Conservation (phyloP, 192 early-diverging fungal genomes). For the Rhizoclosmatium globosum region DNA sequence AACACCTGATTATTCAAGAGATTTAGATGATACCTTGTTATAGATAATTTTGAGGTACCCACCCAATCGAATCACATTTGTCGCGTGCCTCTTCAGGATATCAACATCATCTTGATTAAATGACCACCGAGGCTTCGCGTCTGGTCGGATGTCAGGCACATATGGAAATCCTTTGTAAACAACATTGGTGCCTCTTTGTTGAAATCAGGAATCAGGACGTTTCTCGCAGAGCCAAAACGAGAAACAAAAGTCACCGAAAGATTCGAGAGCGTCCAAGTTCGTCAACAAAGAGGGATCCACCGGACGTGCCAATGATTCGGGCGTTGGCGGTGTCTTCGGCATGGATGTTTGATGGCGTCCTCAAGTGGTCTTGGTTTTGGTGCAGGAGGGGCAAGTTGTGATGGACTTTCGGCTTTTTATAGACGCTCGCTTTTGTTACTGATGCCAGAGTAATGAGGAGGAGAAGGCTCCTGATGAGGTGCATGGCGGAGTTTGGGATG, state of each 20-base stretch:
- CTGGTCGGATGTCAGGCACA: conserved; percentile 24
- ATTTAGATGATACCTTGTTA: background rate
- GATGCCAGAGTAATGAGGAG: background rate
- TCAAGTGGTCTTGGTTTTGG: background rate
- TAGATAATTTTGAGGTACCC: background rate
- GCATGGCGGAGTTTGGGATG: background rate
- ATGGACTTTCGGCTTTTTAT: background rate
- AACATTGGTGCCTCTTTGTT: conserved; percentile 34
- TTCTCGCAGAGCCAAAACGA: background rate
- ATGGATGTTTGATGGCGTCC: background rate
- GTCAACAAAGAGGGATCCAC: conserved; percentile 28
- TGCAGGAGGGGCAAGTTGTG: background rate
- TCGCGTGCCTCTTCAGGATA: conserved; percentile 23
- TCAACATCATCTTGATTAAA: conserved; percentile 34
- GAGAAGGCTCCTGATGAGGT: background rate
- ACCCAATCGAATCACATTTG: conserved; percentile 39
- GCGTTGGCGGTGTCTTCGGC: background rate
- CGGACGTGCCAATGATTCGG: conserved; percentile 9
- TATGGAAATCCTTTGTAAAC: conserved; percentile 38
- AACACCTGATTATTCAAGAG: conserved; percentile 17
- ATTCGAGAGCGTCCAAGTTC: conserved; percentile 23
- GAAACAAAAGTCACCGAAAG: conserved; percentile 15
- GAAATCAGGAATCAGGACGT: too few species aligned
- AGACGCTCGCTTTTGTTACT: background rate
- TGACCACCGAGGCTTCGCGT: conserved; percentile 27